These are phyloP conservation scores for Cutaneotrichosporon sp. DNA, from an alignment of 1,284 basidiomycete species.

Conservation along the genomic window DNA sequence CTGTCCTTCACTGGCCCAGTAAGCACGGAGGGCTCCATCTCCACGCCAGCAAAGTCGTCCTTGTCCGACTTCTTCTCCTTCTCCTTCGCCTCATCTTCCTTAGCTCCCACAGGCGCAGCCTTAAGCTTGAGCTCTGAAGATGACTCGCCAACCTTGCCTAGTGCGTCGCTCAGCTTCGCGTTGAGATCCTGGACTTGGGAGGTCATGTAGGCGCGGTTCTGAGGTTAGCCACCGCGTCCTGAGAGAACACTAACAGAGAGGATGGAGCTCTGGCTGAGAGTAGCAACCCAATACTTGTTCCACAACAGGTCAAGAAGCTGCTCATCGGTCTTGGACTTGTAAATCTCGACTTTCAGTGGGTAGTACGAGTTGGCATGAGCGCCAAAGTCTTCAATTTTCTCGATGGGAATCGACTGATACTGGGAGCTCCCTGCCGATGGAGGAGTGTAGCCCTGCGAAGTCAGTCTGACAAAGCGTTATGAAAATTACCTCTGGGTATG, in stretches of 20 bases:
- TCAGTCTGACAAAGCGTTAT: neutral
- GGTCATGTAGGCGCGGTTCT: conserved; percentile 89
- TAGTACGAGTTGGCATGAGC: conserved; percentile 98
- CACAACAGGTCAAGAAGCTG: conserved; percentile 83
- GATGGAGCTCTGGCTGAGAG: conserved; percentile 81
- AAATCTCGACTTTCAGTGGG: conserved; percentile 86
- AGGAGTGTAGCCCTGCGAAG: conserved; percentile 65
- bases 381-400: conserved; percentile 95
- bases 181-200: conserved; percentile 83
- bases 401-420: conserved; percentile 89
- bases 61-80: conserved; percentile 52
- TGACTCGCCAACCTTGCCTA: conserved; percentile 12
- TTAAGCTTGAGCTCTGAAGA: conserved; percentile 24
- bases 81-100: conserved; percentile 33
- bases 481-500: conserved; percentile 67
- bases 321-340: conserved; percentile 82
- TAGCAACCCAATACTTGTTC: conserved; percentile 99
- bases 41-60: conserved; percentile 27
- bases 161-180: conserved; percentile 61
- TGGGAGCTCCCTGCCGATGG: conserved; percentile 63
- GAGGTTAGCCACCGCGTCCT: conserved; percentile 2
- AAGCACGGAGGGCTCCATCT: conserved; percentile 53
- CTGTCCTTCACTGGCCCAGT: conserved; percentile 77
- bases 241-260: conserved; percentile 63
- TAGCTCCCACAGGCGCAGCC: conserved; percentile 37